phyloP scores from a whole-genome alignment of 2,329 filamentous ascomycete genomes.

The Periconia digitata region DNA sequence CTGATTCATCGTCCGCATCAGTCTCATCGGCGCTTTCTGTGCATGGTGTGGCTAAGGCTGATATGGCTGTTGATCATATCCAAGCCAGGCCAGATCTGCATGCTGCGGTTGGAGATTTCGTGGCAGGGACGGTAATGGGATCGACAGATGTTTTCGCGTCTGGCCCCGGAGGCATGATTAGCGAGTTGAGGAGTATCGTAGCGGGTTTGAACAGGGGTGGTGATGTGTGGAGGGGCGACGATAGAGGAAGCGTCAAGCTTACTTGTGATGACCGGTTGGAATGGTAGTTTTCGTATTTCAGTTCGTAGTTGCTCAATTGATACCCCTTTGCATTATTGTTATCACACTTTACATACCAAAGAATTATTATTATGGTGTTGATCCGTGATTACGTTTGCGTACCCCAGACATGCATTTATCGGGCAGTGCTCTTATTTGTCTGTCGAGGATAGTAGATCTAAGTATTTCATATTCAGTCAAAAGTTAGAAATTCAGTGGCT shows the following conservation, averaged over 20 bases:
- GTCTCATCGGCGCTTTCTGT: constrained; percentile 27
- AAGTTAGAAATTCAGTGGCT: no score
- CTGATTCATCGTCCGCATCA: constrained; percentile 19
- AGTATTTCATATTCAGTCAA: no score
- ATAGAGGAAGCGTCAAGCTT: constrained; percentile 32
- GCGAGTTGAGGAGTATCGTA: constrained; percentile 34
- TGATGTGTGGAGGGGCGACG: constrained; percentile 36
- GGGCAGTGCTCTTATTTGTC: no score
- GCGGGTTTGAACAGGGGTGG: constrained; percentile 32
- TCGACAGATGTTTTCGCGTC: constrained; percentile 35
- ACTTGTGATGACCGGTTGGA: constrained; percentile 37
- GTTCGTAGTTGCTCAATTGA: constrained; percentile 11
- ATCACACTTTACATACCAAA: no score
- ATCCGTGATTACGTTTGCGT: no score
- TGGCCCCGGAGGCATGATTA: constrained; percentile 36
- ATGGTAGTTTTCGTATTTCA: constrained; percentile 23
- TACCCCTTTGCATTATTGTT: constrained; percentile 18
- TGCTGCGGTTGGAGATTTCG: constrained; percentile 25
- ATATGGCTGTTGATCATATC: constrained; percentile 27
- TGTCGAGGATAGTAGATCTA: no score
- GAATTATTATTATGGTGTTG: no score
- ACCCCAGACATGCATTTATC: no score
- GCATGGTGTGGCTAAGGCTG: constrained; percentile 31
- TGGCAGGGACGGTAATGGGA: constrained; percentile 23
- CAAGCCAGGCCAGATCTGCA: constrained; percentile 25